Evolutionary conservation across 805 yeast genomes (phyloP).

Genomic region (Saturnispora bothae): DNA sequence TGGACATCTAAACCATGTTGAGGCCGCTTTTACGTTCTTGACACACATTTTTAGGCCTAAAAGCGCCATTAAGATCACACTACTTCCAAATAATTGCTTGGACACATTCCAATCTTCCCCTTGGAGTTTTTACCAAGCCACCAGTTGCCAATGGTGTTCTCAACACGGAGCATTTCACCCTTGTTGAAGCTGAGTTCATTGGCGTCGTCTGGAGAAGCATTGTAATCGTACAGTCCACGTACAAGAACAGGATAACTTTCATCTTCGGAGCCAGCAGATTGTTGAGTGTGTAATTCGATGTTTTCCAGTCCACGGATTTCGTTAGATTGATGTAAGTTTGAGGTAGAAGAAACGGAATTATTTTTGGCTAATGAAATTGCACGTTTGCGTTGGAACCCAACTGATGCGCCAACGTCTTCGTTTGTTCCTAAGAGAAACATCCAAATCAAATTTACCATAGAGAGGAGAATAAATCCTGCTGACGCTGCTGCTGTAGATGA

Average conservation of each 20-base stretch:
- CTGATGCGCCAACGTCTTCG: slow-evolving; percentile 18
- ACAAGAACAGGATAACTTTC: slow-evolving; percentile 69
- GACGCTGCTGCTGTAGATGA: slow-evolving; percentile 75
- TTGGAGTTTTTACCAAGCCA: slow-evolving; percentile 90
- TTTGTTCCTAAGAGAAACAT: slow-evolving; percentile 84
- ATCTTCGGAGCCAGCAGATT: slow-evolving; percentile 9
- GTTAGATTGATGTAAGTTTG: slow-evolving; percentile 1
- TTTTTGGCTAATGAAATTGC: slow-evolving; percentile 15
- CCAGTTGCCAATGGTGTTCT: slow-evolving; percentile 94
- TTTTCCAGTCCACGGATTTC: slow-evolving; percentile 7
- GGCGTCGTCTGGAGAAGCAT: slow-evolving; percentile 85
- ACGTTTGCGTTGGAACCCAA: neutral
- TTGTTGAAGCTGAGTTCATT: slow-evolving; percentile 85
- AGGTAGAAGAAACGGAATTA: slow-evolving; percentile 4
- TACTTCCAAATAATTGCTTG: slow-evolving; percentile 84
- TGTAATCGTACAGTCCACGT: slow-evolving; percentile 74
- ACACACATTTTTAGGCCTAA: too few relatives aligned
- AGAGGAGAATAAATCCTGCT: slow-evolving; percentile 79
- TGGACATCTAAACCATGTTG: too few relatives aligned
- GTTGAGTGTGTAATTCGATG: slow-evolving; percentile 2
- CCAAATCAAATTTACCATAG: slow-evolving; percentile 80
- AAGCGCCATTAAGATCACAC: too few relatives aligned
- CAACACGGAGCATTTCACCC: slow-evolving; percentile 85
- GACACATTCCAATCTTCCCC: slow-evolving; percentile 94
- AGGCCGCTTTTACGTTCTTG: too few relatives aligned